Percentiles rank a stretch among this genome's conserved stretches.
These are phyloP conservation scores for Friedmanniomyces simplex DNA, from an alignment of 495 filamentous ascomycete genomes.

Conservation along the genomic window DNA sequence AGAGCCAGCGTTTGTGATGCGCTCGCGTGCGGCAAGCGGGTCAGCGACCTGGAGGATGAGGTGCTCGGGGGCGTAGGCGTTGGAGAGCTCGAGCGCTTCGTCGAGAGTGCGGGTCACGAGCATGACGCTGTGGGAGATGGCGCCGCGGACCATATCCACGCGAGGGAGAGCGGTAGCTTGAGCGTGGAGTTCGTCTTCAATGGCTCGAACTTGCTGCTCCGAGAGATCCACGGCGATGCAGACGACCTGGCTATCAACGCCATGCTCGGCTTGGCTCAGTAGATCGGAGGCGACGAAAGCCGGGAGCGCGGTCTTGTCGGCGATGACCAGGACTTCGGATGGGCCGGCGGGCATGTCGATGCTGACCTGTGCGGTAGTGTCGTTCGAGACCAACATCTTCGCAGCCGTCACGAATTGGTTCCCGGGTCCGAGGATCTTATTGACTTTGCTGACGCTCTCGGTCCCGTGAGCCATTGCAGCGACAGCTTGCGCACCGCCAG, in stretches of 20 bases:
- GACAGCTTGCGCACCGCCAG: conserved; percentile 93
- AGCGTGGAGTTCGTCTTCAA: conserved; percentile 80
- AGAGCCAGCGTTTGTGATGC: conserved; percentile 89
- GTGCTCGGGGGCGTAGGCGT: conserved; percentile 95
- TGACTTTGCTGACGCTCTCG: conserved; percentile 79
- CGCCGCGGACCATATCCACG: conserved; percentile 85
- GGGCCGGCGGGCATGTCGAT: conserved; percentile 99
- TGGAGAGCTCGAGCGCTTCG: conserved; percentile 80
- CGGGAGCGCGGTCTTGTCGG: conserved; percentile 81
- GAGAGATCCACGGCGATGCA: conserved; percentile 74
- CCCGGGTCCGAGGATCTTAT: conserved; percentile 96
- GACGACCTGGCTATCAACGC: conserved; percentile 88
- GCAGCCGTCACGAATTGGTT: conserved; percentile 98
- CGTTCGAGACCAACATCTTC: conserved; percentile 95
- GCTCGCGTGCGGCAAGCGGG: conserved; percentile 56
- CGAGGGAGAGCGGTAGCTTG: conserved; percentile 84
- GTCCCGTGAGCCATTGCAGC: conserved; percentile 81
- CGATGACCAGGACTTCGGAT: conserved; percentile 90
- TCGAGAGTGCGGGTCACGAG: conserved; percentile 68
- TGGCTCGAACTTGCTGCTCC: conserved; percentile 59
- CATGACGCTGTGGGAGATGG: conserved; percentile 83
- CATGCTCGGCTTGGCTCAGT: conserved; percentile 92
- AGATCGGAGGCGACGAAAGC: conserved; percentile 93
- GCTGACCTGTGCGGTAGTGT: conserved; percentile 84
- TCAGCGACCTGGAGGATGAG: conserved; percentile 80